Evolutionary conservation across 257 asterid species (phyloP).

Genomic region (Lycium ferocissimum): DNA sequence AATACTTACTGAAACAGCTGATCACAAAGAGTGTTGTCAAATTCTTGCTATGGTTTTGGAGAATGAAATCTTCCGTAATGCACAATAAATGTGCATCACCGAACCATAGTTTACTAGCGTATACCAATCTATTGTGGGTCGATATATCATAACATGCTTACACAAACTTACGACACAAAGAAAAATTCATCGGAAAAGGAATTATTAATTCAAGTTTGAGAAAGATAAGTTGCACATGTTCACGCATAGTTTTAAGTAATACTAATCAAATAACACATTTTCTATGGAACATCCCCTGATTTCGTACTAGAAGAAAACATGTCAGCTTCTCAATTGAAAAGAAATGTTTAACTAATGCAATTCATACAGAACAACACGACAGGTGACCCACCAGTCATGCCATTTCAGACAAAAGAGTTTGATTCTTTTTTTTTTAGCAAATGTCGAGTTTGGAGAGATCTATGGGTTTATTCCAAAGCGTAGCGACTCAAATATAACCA

Average conservation of each 20-base stretch:
- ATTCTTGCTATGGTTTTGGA: conserved; percentile 6
- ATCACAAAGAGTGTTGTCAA: not conserved
- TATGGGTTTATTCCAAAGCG: not conserved
- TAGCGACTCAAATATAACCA: not conserved
- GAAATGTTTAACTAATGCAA: not conserved
- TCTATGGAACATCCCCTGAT: not conserved
- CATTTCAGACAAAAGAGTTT: not conserved
- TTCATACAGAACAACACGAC: too few species aligned
- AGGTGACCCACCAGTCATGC: not conserved
- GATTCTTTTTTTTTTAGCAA: too few species aligned
- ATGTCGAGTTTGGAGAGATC: too few species aligned
- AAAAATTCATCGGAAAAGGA: not conserved
- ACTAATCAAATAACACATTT: not conserved
- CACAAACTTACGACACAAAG: not conserved
- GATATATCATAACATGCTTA: not conserved
- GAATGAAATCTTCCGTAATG: conserved; percentile 19
- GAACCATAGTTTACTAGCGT: not conserved
- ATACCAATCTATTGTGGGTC: not conserved
- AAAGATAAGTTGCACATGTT: conserved; percentile 1
- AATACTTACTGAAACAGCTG: conserved; percentile 4
- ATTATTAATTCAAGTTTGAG: conserved; percentile 11
- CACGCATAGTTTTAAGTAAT: not conserved
- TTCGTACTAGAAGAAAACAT: not conserved
- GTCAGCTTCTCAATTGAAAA: not conserved
- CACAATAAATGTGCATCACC: not conserved